These are phyloP conservation scores for Stipa capillata DNA, from an alignment of 176 grass and related monocot genomes.

Conservation along the genomic window DNA sequence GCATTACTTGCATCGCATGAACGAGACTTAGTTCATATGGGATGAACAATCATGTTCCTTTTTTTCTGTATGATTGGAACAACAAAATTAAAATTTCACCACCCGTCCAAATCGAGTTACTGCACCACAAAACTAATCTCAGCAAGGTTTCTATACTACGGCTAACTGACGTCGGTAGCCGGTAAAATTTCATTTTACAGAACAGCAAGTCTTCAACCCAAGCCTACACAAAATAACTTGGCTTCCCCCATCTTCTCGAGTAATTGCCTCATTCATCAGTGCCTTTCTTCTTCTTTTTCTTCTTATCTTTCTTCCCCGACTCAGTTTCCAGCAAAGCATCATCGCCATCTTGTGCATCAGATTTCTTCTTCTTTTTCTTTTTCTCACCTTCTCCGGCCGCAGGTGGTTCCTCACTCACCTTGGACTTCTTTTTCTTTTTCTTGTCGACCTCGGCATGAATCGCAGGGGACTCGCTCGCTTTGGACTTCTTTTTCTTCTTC, in stretches of 20 bases:
- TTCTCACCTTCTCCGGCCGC: conserved; percentile 16
- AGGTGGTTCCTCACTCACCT: conserved; percentile 18
- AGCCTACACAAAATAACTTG: neutral
- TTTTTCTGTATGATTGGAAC: too few species aligned
- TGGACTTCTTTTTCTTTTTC: conserved; percentile 44
- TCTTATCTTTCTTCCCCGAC: conserved; percentile 24
- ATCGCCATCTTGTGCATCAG: neutral
- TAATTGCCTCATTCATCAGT: neutral
- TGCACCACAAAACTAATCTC: conserved; percentile 1
- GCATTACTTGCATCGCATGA: neutral
- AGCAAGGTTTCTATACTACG: neutral
- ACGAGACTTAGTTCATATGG: neutral
- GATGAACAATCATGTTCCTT: too few species aligned
- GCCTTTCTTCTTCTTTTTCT: conserved; percentile 34
- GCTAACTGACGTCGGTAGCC: neutral
- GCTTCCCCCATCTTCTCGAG: neutral
- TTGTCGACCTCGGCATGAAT: conserved; percentile 24
- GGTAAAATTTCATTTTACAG: neutral
- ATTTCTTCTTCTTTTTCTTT: conserved; percentile 33
- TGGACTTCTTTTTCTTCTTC: conserved; percentile 27
- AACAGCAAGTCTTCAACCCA: neutral
- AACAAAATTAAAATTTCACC: neutral
- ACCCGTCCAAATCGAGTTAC: neutral
- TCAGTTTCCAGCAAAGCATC: conserved; percentile 19
- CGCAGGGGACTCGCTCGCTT: conserved; percentile 12